phyloP scores from a whole-genome alignment of 495 filamentous ascomycete species.

The Diplogelasinospora grovesii region DNA sequence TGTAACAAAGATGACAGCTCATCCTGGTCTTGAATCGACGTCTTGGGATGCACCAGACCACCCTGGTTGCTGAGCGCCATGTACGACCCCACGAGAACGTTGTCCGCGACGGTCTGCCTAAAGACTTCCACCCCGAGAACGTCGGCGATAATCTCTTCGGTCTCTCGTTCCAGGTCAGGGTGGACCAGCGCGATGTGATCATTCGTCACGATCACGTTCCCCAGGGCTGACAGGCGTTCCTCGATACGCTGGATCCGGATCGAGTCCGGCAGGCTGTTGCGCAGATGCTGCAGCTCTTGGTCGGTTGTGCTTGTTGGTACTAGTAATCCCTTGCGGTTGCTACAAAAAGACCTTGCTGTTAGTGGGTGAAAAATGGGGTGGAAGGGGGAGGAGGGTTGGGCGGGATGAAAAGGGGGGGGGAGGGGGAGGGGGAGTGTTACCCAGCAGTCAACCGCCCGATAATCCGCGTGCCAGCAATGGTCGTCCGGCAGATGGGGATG shows the following conservation, averaged over 20 bases:
- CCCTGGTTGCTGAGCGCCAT: constrained; percentile 95
- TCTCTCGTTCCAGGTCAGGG: constrained; percentile 94
- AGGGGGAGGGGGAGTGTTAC: constrained; percentile 43
- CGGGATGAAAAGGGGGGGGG: neutral
- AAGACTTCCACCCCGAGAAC: constrained; percentile 97
- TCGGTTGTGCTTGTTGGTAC: constrained; percentile 95
- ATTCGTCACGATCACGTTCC: constrained; percentile 94
- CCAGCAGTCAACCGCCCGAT: constrained; percentile 91
- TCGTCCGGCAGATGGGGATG: constrained; percentile 93
- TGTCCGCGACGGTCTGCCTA: constrained; percentile 93
- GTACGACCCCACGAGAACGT: constrained; percentile 91
- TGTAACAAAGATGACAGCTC: constrained; percentile 90
- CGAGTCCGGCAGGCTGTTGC: constrained; percentile 82
- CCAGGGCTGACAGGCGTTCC: constrained; percentile 89
- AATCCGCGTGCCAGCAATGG: constrained; percentile 95
- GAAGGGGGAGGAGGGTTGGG: no score
- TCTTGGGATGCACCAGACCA: constrained; percentile 95
- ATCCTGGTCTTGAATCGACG: constrained; percentile 92
- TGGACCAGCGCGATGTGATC: constrained; percentile 95
- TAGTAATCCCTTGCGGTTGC: constrained; percentile 93
- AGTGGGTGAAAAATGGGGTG: no score
- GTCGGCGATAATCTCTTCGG: constrained; percentile 93
- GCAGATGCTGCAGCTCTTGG: constrained; percentile 94
- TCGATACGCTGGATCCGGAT: constrained; percentile 93
- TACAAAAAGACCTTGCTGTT: constrained; percentile 21